These are phyloP conservation scores for Zopfia rhizophila DNA, from an alignment of 2,329 filamentous ascomycete genomes.

Conservation along the genomic window DNA sequence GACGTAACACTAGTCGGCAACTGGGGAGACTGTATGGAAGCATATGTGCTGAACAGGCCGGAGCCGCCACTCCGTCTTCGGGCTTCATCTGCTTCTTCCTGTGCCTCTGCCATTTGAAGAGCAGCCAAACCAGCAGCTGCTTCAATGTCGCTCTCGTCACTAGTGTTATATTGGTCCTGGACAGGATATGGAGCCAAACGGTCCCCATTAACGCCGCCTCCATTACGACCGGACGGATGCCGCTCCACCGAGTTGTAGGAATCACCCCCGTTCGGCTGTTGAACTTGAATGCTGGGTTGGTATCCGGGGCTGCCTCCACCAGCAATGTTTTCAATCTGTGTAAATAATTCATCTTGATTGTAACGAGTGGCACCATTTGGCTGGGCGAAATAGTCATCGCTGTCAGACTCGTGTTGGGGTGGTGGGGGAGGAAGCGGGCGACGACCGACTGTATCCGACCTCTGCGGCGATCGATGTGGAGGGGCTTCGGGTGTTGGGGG, in stretches of 20 bases:
- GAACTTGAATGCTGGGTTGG: slow-evolving; percentile 51
- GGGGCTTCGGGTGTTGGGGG: slow-evolving; percentile 60
- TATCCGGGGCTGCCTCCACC: slow-evolving; percentile 39
- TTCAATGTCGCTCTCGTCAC: slow-evolving; percentile 87
- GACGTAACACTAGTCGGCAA: slow-evolving; percentile 44
- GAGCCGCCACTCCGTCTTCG: slow-evolving; percentile 69
- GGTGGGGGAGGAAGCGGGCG: slow-evolving; percentile 71
- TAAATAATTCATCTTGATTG: slow-evolving; percentile 67
- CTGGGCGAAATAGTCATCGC: slow-evolving; percentile 52
- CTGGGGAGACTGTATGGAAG: slow-evolving; percentile 54
- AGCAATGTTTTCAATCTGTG: slow-evolving; percentile 65
- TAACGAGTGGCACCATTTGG: slow-evolving; percentile 41
- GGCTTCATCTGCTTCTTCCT: slow-evolving; percentile 70
- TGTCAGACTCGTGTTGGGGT: slow-evolving; percentile 61
- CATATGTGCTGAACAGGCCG: slow-evolving; percentile 63
- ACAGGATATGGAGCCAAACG: slow-evolving; percentile 53
- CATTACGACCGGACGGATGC: slow-evolving; percentile 40
- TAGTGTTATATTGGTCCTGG: slow-evolving; percentile 40
- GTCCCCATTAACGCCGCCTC: slow-evolving; percentile 58
- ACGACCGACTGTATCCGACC: slow-evolving; percentile 63
- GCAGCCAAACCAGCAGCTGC: slow-evolving; percentile 85
- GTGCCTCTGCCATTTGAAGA: slow-evolving; percentile 83
- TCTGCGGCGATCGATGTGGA: slow-evolving; percentile 59
- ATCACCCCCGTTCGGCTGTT: slow-evolving; percentile 43
- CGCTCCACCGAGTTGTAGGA: slow-evolving; percentile 38